Evolutionary conservation across 108 stramenopile genomes (phyloP).

Genomic region (Asterionellopsis glacialis): DNA sequence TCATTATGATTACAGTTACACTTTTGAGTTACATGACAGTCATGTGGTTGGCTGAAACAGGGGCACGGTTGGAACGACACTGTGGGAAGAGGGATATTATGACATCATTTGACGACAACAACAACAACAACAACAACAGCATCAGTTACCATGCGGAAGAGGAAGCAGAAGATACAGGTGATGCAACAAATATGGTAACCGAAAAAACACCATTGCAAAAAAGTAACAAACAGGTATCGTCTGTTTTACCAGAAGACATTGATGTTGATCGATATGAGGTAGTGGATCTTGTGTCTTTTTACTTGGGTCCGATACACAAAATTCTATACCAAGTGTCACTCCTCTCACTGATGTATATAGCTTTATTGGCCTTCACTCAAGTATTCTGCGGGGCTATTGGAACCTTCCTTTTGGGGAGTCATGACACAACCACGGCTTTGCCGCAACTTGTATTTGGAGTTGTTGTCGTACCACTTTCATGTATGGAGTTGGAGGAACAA

Average conservation of each 20-base stretch:
- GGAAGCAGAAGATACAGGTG: background rate
- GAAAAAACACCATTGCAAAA: constrained; percentile 2
- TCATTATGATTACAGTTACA: constrained; percentile 22
- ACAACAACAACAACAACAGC: no score
- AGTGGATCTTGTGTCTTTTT: constrained; percentile 27
- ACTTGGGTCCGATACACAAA: constrained; percentile 26
- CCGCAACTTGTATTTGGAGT: constrained; percentile 26
- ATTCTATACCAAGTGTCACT: constrained; percentile 31
- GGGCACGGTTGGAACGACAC: constrained; percentile 11
- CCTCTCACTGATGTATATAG: constrained; percentile 41
- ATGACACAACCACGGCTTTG: background rate
- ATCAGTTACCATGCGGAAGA: no score
- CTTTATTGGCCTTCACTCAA: constrained; percentile 44
- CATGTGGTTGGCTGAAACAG: constrained; percentile 40
- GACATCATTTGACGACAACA: background rate
- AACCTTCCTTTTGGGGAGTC: constrained; percentile 9
- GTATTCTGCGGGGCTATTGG: constrained; percentile 36
- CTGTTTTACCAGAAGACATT: background rate
- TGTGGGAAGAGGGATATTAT: background rate
- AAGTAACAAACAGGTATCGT: background rate
- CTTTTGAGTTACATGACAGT: constrained; percentile 31
- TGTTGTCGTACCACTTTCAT: constrained; percentile 43
- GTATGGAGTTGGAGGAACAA: constrained; percentile 50
- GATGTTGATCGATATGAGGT: constrained; percentile 21
- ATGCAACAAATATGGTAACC: background rate